These are phyloP conservation scores for Schizochytrium sp. DNA, from an alignment of 108 stramenopile species.

Conservation along the genomic window DNA sequence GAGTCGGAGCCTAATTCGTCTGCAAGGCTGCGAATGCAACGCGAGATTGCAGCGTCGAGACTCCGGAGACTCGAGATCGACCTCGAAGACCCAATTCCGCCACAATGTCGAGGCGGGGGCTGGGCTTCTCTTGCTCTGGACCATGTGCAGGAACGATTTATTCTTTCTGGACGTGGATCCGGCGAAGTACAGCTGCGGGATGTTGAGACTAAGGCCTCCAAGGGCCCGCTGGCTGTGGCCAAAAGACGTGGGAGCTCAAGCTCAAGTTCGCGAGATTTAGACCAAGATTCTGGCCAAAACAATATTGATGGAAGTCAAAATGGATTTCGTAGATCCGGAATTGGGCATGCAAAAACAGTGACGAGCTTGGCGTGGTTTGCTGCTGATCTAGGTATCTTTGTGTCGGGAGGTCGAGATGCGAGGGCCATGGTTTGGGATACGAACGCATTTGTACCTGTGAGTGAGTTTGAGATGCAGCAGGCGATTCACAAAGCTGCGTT, in stretches of 20 bases:
- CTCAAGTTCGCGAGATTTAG: neutral
- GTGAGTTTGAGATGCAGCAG: neutral
- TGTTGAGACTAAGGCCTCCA: neutral
- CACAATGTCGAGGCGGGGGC: constrained; percentile 28
- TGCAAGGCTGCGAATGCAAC: neutral
- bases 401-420: constrained; percentile 23
- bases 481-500: neutral
- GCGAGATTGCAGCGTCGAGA: neutral
- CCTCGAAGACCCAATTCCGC: constrained; percentile 22
- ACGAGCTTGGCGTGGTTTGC: constrained; percentile 7
- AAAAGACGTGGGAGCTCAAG: neutral
- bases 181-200: constrained; percentile 17
- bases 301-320: neutral
- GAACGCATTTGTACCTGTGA: constrained; percentile 27
- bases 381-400: constrained; percentile 36
- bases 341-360: constrained; percentile 1
- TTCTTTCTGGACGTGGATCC: neutral
- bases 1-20: neutral
- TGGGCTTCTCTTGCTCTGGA: neutral
- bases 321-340: too few species aligned
- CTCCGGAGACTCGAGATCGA: constrained; percentile 16
- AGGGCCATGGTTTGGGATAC: constrained; percentile 37
- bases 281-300: neutral
- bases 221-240: neutral
- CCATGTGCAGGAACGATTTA: neutral